Conservation (phyloP, 371 early-diverging fungal genomes). For the Mycotypha africana region DNA sequence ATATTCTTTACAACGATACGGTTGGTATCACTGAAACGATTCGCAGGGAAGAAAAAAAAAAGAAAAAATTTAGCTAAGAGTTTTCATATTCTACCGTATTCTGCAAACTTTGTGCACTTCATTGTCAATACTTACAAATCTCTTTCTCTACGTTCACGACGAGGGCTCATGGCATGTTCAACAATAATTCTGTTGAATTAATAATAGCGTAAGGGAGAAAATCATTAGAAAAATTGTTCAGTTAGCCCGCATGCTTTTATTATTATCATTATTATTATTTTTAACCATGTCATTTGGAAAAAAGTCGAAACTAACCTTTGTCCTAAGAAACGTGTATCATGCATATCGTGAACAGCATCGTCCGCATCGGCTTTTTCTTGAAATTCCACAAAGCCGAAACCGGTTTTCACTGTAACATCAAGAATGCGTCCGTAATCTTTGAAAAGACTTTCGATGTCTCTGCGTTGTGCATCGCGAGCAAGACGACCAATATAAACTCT, state of each 20-base stretch:
- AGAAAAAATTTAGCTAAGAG: too few relatives aligned
- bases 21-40: constrained; percentile 42
- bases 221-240: too few relatives aligned
- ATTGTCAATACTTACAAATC: too few relatives aligned
- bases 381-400: constrained; percentile 71
- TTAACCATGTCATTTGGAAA: not conserved
- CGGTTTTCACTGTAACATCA: constrained; percentile 60
- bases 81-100: too few relatives aligned
- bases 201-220: not conserved
- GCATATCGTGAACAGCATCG: constrained; percentile 61
- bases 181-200: constrained; percentile 49
- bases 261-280: too few relatives aligned
- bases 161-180: constrained; percentile 56
- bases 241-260: too few relatives aligned
- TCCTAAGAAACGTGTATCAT: constrained; percentile 59
- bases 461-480: constrained; percentile 52
- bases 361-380: constrained; percentile 58
- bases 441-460: constrained; percentile 61
- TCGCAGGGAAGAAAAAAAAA: too few relatives aligned
- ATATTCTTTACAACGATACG: constrained; percentile 64
- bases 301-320: constrained; percentile 43
- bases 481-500: constrained; percentile 66
- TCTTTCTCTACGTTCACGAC: too few relatives aligned
- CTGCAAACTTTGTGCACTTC: too few relatives aligned
- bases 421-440: constrained; percentile 54